Evolutionary conservation across 441 rosid genomes (phyloP), one percentile per base, ranked within the genome.

Genomic region (Bruguiera hainesii): DNA sequence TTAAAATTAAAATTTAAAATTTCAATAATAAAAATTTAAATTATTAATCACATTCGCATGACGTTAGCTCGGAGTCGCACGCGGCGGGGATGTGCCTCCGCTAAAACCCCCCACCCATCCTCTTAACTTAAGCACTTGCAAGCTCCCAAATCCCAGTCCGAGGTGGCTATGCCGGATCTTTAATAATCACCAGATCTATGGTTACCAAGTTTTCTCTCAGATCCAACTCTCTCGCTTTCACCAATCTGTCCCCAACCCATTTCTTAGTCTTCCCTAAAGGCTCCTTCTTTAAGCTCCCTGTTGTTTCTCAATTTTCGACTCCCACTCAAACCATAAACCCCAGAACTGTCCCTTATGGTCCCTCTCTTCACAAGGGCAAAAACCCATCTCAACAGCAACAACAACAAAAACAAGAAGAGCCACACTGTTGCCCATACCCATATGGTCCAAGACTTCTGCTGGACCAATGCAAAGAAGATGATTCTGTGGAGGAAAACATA

Each of bases 361-460:
- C 97, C 31, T 87, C 93, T 64, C 88, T 91, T 59, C 76, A 31
- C n/a, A 90, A 84, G 80, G 95, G 97, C 49, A 75, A 68, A 66
- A 73, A 33, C 66, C 84, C 83, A n/a, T 60, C 61, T 60, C 53
- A 37, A 72, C 53, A 31, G 3, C 56, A 37, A 50, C 53, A 37
- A 72, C 50, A 31, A 4, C 56, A 37, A 50, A 78, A 55, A 25
- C 52, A 37, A 2, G 70, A 60, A 7, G 66, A 62, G 52, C 69
- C 66, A 26, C 42, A 66, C 63, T n/a, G 30, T 20, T 26, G 8
- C 46, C 71, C 42, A 16, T 31, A 71, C 59, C 71, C 56, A 30
- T 55, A 21, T 18, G 63, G 13, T 53, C n/a, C 53, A 35, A 16
- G 56, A 29, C 21, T 19, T 23, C 26, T 21, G 23, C 60, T 31